Conservation (phyloP, 768 basidiomycete species). For the Tulasnella sp. region DNA sequence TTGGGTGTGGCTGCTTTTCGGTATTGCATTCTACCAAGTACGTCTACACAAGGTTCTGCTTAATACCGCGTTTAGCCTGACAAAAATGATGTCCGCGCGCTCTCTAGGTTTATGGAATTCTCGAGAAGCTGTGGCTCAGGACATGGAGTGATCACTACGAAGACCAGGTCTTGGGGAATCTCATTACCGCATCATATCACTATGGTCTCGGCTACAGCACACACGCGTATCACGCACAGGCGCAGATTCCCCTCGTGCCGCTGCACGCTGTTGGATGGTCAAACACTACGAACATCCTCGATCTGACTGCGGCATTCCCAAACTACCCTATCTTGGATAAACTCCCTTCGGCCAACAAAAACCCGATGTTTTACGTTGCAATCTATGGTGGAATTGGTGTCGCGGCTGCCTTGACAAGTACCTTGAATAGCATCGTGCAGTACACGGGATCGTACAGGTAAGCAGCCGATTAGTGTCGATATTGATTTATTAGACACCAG, state of each 20-base stretch:
- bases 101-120: slow-evolving; percentile 17
- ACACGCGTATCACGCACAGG: too few relatives aligned
- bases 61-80: background rate
- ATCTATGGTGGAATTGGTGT: slow-evolving; percentile 56
- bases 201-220: too few relatives aligned
- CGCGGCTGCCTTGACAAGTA: slow-evolving; percentile 36
- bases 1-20: slow-evolving; percentile 32
- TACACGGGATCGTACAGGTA: slow-evolving; percentile 28
- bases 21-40: slow-evolving; percentile 9
- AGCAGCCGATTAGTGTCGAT: background rate
- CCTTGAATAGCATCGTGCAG: slow-evolving; percentile 42
- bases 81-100: slow-evolving; percentile 16
- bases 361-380: slow-evolving; percentile 63
- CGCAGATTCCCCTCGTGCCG: too few relatives aligned
- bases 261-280: slow-evolving; percentile 16
- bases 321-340: background rate
- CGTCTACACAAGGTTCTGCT: background rate
- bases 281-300: background rate
- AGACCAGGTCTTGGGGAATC: too few relatives aligned
- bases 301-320: background rate
- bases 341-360: slow-evolving; percentile 35
- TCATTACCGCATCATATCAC: too few relatives aligned
- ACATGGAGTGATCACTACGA: slow-evolving; percentile 63
- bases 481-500: background rate
- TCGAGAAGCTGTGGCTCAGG: slow-evolving; percentile 28